These are phyloP conservation scores for Hymenoscyphus scutula DNA, from an alignment of 2,329 filamentous ascomycete species.

Conservation along the genomic window DNA sequence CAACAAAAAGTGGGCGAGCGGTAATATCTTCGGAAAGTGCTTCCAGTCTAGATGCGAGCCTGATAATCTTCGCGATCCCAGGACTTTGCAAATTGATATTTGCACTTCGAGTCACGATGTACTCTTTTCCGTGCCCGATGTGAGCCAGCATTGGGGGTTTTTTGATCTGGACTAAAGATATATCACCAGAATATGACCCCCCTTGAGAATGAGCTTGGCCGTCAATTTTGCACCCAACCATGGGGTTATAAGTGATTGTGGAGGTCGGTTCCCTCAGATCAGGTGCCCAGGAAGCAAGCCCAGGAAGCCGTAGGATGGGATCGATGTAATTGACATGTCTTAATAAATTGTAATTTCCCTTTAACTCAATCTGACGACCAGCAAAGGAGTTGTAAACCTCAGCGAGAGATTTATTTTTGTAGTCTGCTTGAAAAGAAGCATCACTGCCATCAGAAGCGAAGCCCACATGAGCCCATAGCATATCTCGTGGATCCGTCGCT, in stretches of 20 bases:
- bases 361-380: not conserved
- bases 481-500: constrained; percentile 7
- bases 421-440: constrained; percentile 6
- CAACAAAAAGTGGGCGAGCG: not conserved
- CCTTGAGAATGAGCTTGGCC: not conserved
- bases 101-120: not conserved
- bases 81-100: not conserved
- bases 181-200: not conserved
- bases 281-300: constrained; percentile 1
- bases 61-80: not conserved
- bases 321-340: not conserved
- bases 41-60: not conserved
- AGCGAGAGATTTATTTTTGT: constrained; percentile 1
- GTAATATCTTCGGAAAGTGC: not conserved
- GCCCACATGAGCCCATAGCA: constrained; percentile 7
- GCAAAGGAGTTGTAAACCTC: not conserved
- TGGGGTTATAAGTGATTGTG: not conserved
- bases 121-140: not conserved
- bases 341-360: not conserved
- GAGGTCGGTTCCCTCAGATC: not conserved
- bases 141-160: not conserved
- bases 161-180: not conserved
- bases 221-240: not conserved
- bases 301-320: not conserved
- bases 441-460: not conserved